Conservation (phyloP, 768 basidiomycete species). For the Tulasnella calospora region DNA sequence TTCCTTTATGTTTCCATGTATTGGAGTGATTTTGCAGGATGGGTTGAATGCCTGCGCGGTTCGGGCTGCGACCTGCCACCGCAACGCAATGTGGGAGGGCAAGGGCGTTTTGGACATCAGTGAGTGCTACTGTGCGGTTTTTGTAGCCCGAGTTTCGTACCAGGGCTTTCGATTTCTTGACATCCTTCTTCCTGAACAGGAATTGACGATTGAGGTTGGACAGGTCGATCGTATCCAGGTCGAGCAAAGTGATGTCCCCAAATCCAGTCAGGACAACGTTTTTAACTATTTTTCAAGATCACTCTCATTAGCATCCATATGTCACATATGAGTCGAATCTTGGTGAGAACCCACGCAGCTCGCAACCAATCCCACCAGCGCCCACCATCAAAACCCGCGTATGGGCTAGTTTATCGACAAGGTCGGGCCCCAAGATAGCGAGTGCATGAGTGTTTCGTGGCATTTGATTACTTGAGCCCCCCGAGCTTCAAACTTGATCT, state of each 20-base stretch:
- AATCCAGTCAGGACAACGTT: constrained; percentile 92
- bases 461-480: neutral
- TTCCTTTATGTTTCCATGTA: constrained; percentile 95
- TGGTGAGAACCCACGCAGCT: constrained; percentile 61
- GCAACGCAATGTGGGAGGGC: neutral
- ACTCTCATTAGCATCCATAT: neutral
- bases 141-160: constrained; percentile 41
- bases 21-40: constrained; percentile 76
- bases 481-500: neutral
- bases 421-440: constrained; percentile 73
- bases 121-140: neutral
- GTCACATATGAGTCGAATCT: neutral
- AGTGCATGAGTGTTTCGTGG: constrained; percentile 50
- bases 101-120: neutral
- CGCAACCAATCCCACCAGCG: constrained; percentile 96
- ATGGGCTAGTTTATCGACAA: constrained; percentile 42
- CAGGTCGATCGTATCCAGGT: constrained; percentile 97
- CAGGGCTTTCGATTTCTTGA: constrained; percentile 93
- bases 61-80: constrained; percentile 66
- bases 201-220: constrained; percentile 97
- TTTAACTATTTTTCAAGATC: constrained; percentile 63
- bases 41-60: constrained; percentile 84
- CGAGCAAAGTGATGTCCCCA: constrained; percentile 84
- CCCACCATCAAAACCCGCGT: constrained; percentile 74
- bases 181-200: constrained; percentile 92